A percentile compares a stretch with the other conserved stretches of the same genome.
phyloP scores from a whole-genome alignment of 306 rosid genomes.

The Pachyrhizus erosus region DNA sequence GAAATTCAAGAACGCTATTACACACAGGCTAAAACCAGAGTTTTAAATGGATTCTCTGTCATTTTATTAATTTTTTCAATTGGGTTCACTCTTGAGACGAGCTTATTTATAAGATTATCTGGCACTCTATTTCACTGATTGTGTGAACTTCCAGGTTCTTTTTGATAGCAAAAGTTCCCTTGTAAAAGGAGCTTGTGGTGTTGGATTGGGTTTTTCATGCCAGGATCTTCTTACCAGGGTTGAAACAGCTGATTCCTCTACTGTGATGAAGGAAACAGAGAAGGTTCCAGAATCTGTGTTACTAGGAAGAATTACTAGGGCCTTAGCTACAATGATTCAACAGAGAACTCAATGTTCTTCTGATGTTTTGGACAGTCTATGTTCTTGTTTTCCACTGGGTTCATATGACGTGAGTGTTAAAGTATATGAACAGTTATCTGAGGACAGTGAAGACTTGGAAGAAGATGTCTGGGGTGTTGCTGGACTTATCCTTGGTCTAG shows the following conservation, averaged over 20 bases:
- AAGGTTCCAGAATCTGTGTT: slow-evolving; percentile 66
- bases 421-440: slow-evolving; percentile 49
- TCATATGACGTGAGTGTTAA: slow-evolving; percentile 44
- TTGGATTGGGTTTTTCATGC: slow-evolving; percentile 91
- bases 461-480: slow-evolving; percentile 98
- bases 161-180: slow-evolving; percentile 75
- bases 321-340: slow-evolving; percentile 60
- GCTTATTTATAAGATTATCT: slow-evolving; percentile 19
- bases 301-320: slow-evolving; percentile 66
- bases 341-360: slow-evolving; percentile 64
- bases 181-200: slow-evolving; percentile 95
- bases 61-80: neutral
- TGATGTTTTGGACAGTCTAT: slow-evolving; percentile 68
- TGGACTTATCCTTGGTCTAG: slow-evolving; percentile 94
- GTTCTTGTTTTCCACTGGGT: slow-evolving; percentile 58
- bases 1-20: slow-evolving; percentile 19
- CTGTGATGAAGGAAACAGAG: slow-evolving; percentile 51
- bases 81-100: slow-evolving; percentile 27
- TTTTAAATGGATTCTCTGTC: slow-evolving; percentile 36
- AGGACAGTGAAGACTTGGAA: slow-evolving; percentile 59
- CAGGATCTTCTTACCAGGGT: slow-evolving; percentile 86
- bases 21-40: slow-evolving; percentile 26
- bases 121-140: slow-evolving; percentile 33
- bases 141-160: slow-evolving; percentile 67
- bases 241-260: slow-evolving; percentile 61